Evolutionary conservation across 805 yeast genomes (phyloP).

Genomic region (Wickerhamomyces hampshirensis): DNA sequence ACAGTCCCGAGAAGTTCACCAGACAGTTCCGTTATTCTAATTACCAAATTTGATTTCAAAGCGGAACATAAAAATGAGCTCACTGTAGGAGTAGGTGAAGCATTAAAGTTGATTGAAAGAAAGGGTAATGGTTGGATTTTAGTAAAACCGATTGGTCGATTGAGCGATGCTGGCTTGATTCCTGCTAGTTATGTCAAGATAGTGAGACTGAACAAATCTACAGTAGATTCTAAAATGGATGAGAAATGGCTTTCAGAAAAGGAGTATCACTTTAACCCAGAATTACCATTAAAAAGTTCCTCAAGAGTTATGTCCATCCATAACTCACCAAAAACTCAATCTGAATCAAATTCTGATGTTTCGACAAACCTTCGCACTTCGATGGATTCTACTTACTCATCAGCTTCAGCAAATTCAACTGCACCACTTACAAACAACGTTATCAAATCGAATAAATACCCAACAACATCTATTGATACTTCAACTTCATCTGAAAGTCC

Average conservation of each 20-base stretch:
- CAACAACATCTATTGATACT: constrained; percentile 5
- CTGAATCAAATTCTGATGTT: no score
- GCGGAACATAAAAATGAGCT: constrained; percentile 43
- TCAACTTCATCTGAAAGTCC: constrained; percentile 5
- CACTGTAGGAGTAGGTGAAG: constrained; percentile 44
- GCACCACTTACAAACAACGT: not conserved
- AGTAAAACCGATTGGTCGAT: constrained; percentile 48
- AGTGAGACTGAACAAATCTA: constrained; percentile 34
- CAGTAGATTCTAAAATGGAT: constrained; percentile 11
- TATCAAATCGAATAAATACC: not conserved
- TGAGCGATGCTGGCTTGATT: constrained; percentile 43
- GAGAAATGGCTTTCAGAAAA: constrained; percentile 17
- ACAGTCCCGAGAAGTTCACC: constrained; percentile 11
- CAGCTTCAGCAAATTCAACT: constrained; percentile 2
- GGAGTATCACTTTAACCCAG: not conserved
- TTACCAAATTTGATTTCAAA: constrained; percentile 40
- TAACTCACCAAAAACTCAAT: no score
- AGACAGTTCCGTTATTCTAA: constrained; percentile 29
- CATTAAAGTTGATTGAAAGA: constrained; percentile 43
- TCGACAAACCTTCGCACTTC: no score
- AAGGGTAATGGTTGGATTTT: constrained; percentile 51
- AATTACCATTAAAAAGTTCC: not conserved
- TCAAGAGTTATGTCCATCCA: no score
- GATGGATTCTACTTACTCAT: no score
- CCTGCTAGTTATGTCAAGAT: constrained; percentile 47